Evolutionary conservation across 2,329 filamentous ascomycete genomes (phyloP).

Genomic region (Trichoderma polysporum): DNA sequence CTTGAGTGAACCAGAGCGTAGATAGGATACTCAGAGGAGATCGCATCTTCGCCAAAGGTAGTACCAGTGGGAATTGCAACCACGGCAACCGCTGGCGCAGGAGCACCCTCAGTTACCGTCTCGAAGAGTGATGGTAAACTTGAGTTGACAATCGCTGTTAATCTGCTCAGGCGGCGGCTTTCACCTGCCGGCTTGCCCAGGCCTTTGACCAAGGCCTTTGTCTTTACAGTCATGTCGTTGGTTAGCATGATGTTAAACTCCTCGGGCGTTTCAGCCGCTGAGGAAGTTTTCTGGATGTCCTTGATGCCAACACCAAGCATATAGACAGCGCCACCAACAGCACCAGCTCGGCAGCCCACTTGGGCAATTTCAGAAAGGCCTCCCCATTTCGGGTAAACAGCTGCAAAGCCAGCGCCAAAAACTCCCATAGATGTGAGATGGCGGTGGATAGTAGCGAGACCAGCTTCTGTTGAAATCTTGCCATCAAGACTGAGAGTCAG

Average conservation of each 20-base stretch:
- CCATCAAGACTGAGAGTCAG: slow-evolving; percentile 72
- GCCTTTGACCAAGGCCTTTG: slow-evolving; percentile 53
- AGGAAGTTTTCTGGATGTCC: slow-evolving; percentile 24
- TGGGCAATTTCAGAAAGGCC: slow-evolving; percentile 86
- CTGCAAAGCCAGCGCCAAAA: slow-evolving; percentile 85
- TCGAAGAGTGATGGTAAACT: slow-evolving; percentile 67
- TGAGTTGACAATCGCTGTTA: slow-evolving; percentile 69
- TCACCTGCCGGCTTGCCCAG: slow-evolving; percentile 34
- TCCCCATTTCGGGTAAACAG: slow-evolving; percentile 90
- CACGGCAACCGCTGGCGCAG: slow-evolving; percentile 70
- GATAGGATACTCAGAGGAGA: slow-evolving; percentile 46
- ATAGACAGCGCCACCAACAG: slow-evolving; percentile 89
- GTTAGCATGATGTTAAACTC: slow-evolving; percentile 52
- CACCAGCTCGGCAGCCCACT: slow-evolving; percentile 84
- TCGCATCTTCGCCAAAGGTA: slow-evolving; percentile 36
- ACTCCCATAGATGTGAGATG: slow-evolving; percentile 85
- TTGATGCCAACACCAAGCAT: slow-evolving; percentile 73
- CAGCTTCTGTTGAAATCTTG: slow-evolving; percentile 61
- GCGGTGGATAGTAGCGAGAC: slow-evolving; percentile 70
- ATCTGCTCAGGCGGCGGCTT: slow-evolving; percentile 50
- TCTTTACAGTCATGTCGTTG: slow-evolving; percentile 57
- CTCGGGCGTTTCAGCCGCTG: slow-evolving; percentile 25
- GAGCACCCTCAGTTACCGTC: slow-evolving; percentile 69
- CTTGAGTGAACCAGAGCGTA: slow-evolving; percentile 74
- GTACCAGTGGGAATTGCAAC: slow-evolving; percentile 62